These are phyloP conservation scores for Gossypium australe DNA, from an alignment of 345 rosid species.

Conservation along the genomic window DNA sequence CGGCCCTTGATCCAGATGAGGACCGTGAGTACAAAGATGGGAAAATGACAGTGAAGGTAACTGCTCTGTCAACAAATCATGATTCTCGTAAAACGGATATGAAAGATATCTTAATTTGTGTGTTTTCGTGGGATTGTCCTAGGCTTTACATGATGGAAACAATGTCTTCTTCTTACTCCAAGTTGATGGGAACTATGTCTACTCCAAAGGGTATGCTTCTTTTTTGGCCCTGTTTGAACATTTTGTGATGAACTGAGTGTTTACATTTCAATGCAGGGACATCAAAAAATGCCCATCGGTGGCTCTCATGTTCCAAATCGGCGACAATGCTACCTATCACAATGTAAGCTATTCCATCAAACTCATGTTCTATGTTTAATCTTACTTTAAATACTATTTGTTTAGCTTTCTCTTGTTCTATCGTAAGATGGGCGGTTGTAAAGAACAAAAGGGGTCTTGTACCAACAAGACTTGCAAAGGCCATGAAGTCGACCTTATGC, in stretches of 20 bases:
- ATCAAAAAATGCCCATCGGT: slow-evolving; percentile 76
- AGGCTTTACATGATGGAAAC: slow-evolving; percentile 94
- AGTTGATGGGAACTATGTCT: slow-evolving; percentile 79
- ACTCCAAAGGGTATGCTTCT: slow-evolving; percentile 63
- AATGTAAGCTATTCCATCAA: slow-evolving; percentile 41
- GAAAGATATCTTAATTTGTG: no score
- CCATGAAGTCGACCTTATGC: slow-evolving; percentile 96
- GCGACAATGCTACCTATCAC: slow-evolving; percentile 80
- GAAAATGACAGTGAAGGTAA: slow-evolving; percentile 83
- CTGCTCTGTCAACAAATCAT: background rate
- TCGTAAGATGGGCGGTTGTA: slow-evolving; percentile 89
- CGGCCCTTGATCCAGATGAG: slow-evolving; percentile 83
- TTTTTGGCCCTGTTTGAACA: background rate
- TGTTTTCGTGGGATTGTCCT: slow-evolving; percentile 19
- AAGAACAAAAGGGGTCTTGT: slow-evolving; percentile 58
- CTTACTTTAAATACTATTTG: background rate
- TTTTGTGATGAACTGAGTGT: slow-evolving; percentile 12
- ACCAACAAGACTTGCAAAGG: slow-evolving; percentile 88
- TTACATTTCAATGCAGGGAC: slow-evolving; percentile 44
- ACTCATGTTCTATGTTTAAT: background rate
- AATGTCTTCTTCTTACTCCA: slow-evolving; percentile 73
- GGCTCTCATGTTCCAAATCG: slow-evolving; percentile 91
- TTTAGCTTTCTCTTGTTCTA: background rate
- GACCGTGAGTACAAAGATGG: slow-evolving; percentile 71
- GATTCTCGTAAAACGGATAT: no score